These are phyloP conservation scores for Tylopilus rubrobrunneus DNA, from an alignment of 768 basidiomycete species.

Conservation along the genomic window DNA sequence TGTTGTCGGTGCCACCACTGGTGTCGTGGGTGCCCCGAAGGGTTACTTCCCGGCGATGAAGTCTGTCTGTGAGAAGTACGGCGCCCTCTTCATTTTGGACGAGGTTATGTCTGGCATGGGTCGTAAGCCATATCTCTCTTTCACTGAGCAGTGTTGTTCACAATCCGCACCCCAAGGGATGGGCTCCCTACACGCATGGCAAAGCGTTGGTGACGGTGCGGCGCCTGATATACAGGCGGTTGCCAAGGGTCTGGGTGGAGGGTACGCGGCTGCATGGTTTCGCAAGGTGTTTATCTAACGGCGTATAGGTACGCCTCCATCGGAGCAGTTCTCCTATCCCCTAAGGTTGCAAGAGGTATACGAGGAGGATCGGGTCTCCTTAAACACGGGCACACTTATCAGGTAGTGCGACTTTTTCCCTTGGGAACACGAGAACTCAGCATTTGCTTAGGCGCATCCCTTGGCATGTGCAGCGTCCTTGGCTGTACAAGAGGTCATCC, in stretches of 20 bases:
- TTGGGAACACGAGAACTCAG: constrained; percentile 1
- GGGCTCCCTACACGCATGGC: constrained; percentile 86
- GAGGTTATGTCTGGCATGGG: constrained; percentile 95
- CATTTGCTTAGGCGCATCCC: constrained; percentile 55
- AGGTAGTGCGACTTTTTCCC: constrained; percentile 37
- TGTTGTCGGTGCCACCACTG: constrained; percentile 83
- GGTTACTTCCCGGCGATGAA: constrained; percentile 88
- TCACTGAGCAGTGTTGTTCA: background rate
- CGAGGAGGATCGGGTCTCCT: constrained; percentile 63
- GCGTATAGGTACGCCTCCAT: constrained; percentile 67
- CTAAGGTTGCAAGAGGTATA: constrained; percentile 67
- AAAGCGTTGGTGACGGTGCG: constrained; percentile 73
- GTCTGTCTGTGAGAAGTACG: constrained; percentile 74
- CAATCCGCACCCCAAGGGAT: constrained; percentile 48
- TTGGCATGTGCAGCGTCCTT: constrained; percentile 75
- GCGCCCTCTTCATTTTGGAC: constrained; percentile 74
- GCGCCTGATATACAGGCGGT: constrained; percentile 84
- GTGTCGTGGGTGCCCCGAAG: constrained; percentile 70
- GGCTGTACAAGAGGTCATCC: constrained; percentile 75
- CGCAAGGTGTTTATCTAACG: constrained; percentile 1
- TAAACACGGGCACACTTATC: constrained; percentile 87
- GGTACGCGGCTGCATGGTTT: constrained; percentile 42
- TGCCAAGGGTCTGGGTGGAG: constrained; percentile 88
- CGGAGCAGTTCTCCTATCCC: constrained; percentile 75
- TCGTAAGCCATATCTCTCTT: constrained; percentile 44